phyloP scores from a whole-genome alignment of 495 filamentous ascomycete species.

The Penicillium parvum region DNA sequence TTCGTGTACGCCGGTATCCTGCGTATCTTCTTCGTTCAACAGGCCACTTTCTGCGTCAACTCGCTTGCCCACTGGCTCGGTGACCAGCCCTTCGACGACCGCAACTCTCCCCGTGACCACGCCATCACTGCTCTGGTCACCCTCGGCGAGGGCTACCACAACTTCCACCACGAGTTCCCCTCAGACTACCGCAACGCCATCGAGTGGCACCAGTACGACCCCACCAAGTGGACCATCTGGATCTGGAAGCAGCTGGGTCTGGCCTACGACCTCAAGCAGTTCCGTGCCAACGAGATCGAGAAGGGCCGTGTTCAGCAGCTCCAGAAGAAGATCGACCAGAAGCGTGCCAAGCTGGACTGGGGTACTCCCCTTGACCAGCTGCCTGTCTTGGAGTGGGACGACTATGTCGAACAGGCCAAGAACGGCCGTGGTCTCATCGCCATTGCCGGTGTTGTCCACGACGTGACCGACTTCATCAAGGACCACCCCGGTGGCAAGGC shows the following conservation, averaged over 20 bases:
- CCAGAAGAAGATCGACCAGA: conserved; percentile 99
- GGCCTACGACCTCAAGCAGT: conserved; percentile 94
- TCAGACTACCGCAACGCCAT: conserved; percentile 99
- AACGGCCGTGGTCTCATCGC: conserved; percentile 84
- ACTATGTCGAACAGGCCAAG: conserved; percentile 83
- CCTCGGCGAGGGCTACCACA: conserved; percentile 97
- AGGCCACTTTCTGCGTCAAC: conserved; percentile 99
- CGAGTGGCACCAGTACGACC: conserved; percentile 97
- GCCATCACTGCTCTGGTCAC: conserved; percentile 93
- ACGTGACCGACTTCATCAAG: conserved; percentile 91
- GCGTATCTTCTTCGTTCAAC: conserved; percentile 96
- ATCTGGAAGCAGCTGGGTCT: conserved; percentile 88
- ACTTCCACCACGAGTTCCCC: conserved; percentile 99
- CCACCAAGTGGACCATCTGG: conserved; percentile 98
- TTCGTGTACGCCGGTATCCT: conserved; percentile 95
- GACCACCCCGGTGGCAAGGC: conserved; percentile 96
- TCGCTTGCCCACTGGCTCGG: conserved; percentile 98
- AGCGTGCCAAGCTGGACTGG: conserved; percentile 90
- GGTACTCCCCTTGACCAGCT: conserved; percentile 90
- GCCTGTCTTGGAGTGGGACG: conserved; percentile 95
- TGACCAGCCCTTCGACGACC: conserved; percentile 98
- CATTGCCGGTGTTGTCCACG: conserved; percentile 93
- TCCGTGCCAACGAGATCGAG: conserved; percentile 97
- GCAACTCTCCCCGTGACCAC: conserved; percentile 96
- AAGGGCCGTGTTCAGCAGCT: conserved; percentile 95